Evolutionary conservation across 2,329 filamentous ascomycete species (phyloP).

Genomic region (Aschersonia sp.): DNA sequence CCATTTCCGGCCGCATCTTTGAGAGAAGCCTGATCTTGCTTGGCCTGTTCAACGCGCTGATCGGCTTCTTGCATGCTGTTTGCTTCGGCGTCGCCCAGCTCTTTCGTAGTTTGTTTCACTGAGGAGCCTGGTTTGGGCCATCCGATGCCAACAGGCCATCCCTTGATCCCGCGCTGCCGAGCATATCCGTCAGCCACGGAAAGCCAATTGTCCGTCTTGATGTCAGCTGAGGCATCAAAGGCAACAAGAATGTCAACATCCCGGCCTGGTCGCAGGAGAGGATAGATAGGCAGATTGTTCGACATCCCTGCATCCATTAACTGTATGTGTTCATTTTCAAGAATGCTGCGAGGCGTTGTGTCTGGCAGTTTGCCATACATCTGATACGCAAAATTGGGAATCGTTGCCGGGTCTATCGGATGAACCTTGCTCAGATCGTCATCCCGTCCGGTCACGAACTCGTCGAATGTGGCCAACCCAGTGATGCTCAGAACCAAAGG

Average conservation of each 20-base stretch:
- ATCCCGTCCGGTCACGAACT: conserved; percentile 67
- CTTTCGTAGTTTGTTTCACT: conserved; percentile 41
- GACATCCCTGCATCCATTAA: conserved; percentile 98
- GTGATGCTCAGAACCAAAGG: conserved; percentile 62
- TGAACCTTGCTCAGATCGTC: conserved; percentile 83
- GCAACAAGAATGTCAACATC: conserved; percentile 82
- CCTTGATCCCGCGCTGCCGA: conserved; percentile 74
- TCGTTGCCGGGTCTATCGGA: conserved; percentile 78
- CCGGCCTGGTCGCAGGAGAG: conserved; percentile 73
- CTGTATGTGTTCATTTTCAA: conserved; percentile 55
- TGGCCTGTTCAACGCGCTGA: conserved; percentile 47
- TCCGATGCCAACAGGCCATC: conserved; percentile 88
- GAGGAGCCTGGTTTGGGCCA: conserved; percentile 60
- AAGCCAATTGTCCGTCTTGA: conserved; percentile 91
- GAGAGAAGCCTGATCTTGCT: conserved; percentile 25
- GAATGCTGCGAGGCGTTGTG: conserved; percentile 65
- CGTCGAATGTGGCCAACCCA: conserved; percentile 65
- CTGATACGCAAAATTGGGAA: conserved; percentile 79
- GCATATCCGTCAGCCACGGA: conserved; percentile 89
- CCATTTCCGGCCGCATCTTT: conserved; percentile 8
- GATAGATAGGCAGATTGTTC: conserved; percentile 94
- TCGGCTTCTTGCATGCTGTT: conserved; percentile 45
- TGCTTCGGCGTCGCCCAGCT: conserved; percentile 53
- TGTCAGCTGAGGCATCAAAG: conserved; percentile 89
- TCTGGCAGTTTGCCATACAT: conserved; percentile 62